Evolutionary conservation across 805 yeast species (phyloP), one percentile per base, ranked within the genome.

Genomic region (Nakazawaea ambrosiae): DNA sequence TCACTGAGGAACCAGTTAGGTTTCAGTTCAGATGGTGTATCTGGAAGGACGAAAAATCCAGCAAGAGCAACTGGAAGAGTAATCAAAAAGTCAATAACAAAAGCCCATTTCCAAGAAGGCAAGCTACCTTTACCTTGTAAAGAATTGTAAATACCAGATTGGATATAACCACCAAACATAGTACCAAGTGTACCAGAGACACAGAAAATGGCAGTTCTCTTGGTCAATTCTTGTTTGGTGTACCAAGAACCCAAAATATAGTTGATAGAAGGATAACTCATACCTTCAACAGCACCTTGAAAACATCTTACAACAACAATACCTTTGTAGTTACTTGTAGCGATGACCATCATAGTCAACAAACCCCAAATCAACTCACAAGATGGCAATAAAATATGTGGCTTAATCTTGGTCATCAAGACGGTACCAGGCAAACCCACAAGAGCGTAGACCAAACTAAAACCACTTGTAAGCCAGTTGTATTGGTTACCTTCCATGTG

Each of bases 101-200:
- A 81, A 51, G 77, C 73, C 87, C 87, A 81, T 61, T 78, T 66
- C 87, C 87, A 81, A 10, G 84, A 77, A 7, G 66, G 65, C 10
- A 73, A 57, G 0, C 85, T 85, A 32, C 54, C 49, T 9, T 51
- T 59, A 22, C 81, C 84, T 37, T 65, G 57, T 45, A 81, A 50
- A 27, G 56, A 46, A 17, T 63, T 48, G 40, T 60, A 68, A 20
- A 78, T 66, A 9, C 78, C 72, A 14, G 80, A 73, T 47, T 78
- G 80, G 28, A 81, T 59, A 42, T 76, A 70, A 31, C 84, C 82
- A 1, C 81, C 67, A 12, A 83, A 75, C 40, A 78, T 60, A 16
- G 69, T 58, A 25, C 84, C 88, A 27, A 78, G 60, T 45, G 66
- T 70, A 46, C 78, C 81, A 29, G 86, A 83, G 31, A 70, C 55